These are phyloP conservation scores for Chlamydomonas schloesseri DNA, from an alignment of 139 green algal genomes.

Conservation along the genomic window DNA sequence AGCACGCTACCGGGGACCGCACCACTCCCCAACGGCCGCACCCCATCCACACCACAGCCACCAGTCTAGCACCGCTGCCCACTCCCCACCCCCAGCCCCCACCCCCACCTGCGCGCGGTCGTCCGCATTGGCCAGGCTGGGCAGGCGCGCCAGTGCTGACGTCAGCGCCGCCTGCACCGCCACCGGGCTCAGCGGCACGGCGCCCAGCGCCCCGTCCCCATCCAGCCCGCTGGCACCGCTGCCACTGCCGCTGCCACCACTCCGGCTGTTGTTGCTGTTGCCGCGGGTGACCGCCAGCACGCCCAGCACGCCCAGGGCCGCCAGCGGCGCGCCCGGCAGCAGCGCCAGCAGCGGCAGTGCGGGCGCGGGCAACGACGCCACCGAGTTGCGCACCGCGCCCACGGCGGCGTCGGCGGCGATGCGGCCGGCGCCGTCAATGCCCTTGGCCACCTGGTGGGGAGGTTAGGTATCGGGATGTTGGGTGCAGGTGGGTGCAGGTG, in stretches of 20 bases:
- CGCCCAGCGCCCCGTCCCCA: neutral
- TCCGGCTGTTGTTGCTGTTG: too few species aligned
- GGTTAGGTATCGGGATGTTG: neutral
- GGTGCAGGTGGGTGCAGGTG: neutral
- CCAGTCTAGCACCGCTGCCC: too few species aligned
- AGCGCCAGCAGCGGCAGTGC: neutral
- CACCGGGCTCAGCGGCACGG: neutral
- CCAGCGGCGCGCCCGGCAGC: neutral
- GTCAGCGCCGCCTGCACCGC: conserved; percentile 14
- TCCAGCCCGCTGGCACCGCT: neutral
- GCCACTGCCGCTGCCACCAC: neutral
- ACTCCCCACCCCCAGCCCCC: too few species aligned
- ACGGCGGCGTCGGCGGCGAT: conserved; percentile 68
- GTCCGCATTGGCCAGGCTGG: neutral
- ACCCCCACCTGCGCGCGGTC: conserved; percentile 25
- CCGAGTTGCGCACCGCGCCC: conserved; percentile 7
- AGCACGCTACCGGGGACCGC: neutral
- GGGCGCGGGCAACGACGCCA: neutral
- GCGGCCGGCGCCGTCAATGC: conserved; percentile 79
- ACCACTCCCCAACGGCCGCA: too few species aligned
- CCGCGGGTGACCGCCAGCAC: neutral
- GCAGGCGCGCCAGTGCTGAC: conserved; percentile 25
- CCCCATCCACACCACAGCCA: too few species aligned
- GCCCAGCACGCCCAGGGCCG: neutral
- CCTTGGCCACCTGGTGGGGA: conserved; percentile 80